Base-by-base conservation (phyloP, 345 rosid genomes). In the Aethionema arabicum region DNA sequence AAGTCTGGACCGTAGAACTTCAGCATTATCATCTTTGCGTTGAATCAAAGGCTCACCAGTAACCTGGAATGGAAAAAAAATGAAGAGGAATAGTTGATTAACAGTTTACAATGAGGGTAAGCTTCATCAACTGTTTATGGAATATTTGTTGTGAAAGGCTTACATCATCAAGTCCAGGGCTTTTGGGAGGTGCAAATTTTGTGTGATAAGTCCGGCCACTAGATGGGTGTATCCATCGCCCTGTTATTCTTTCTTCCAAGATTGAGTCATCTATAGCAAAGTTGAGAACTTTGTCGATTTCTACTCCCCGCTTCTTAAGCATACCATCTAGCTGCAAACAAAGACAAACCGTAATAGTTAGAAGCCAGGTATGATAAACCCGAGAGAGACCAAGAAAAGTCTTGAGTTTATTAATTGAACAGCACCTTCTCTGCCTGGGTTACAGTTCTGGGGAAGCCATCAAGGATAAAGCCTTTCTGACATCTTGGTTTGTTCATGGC, bases 171-270 rank as follows among this genome's bases (percentile, higher is more conserved):
- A 76, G 58, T 15, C 91, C 85, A 7, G 77, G 80, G 65, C 59
- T 75, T 73, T 86, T 86, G 57, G 96, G 88, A 66, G 96, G 91
- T 0, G 95, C 82, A 52, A 79, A 88, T 64, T 83, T 91, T 4
- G 90, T 78, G 79, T 91, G 98, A 78, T 88, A 91, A 53, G 85
- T 81, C 72, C 91, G 83, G 53, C 98, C 95, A 71, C 98, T 91
- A 0, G 95, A 79, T 65, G 91, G 91, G 61, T 91, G 98, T 55
- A 91, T 88, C 98, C 91, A 91, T 52, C 91, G 76, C 52, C 98
- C 96, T 5, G 90, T 86, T 54, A 91, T 91, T 73, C 98, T 88
- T 77, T 91, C 96, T 78, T 88, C 96, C 88, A 91, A 79, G 77
- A 88, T 65, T 42, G 83, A 76, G 83, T 91, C 98, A 47, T 84